A percentile compares a stretch with the other conserved stretches of the same genome.
phyloP scores from a whole-genome alignment of 2,329 filamentous ascomycete genomes.

The Ophiocordyceps camponoti-leonardi region DNA sequence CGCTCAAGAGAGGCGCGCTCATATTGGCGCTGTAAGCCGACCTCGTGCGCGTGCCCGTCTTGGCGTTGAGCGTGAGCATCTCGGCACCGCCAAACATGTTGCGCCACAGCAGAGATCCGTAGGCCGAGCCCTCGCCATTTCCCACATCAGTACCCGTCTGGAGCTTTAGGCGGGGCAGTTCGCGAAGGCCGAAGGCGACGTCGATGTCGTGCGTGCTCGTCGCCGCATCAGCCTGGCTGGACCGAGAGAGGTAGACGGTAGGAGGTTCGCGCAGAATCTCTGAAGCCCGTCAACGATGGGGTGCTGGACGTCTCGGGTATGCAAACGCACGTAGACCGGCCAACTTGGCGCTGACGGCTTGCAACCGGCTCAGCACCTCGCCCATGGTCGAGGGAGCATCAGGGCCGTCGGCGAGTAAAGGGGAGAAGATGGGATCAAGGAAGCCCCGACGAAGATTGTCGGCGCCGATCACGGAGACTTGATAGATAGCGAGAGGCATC shows the following conservation, averaged over 20 bases:
- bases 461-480: slow-evolving; percentile 69
- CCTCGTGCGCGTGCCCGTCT: slow-evolving; percentile 73
- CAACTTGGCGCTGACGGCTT: slow-evolving; percentile 55
- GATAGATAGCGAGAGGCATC: slow-evolving; percentile 74
- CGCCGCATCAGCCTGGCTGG: slow-evolving; percentile 49
- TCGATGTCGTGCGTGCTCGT: slow-evolving; percentile 65
- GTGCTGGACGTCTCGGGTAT: slow-evolving; percentile 3
- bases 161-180: slow-evolving; percentile 69
- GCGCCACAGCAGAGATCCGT: slow-evolving; percentile 69
- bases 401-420: slow-evolving; percentile 53
- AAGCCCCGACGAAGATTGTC: slow-evolving; percentile 70
- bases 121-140: slow-evolving; percentile 85
- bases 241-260: slow-evolving; percentile 64
- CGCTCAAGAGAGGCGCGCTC: slow-evolving; percentile 65
- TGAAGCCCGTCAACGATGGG: slow-evolving; percentile 18
- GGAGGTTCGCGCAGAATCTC: slow-evolving; percentile 80
- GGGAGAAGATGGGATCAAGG: slow-evolving; percentile 64
- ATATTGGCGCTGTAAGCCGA: slow-evolving; percentile 83
- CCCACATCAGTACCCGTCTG: slow-evolving; percentile 93
- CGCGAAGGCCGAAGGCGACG: slow-evolving; percentile 64
- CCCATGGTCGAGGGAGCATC: slow-evolving; percentile 58
- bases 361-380: slow-evolving; percentile 59
- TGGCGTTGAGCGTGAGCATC: slow-evolving; percentile 71
- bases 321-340: slow-evolving; percentile 54
- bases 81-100: slow-evolving; percentile 94